Conservation (phyloP, 2,329 filamentous ascomycete species). For the Trichothecium sympodiale region DNA sequence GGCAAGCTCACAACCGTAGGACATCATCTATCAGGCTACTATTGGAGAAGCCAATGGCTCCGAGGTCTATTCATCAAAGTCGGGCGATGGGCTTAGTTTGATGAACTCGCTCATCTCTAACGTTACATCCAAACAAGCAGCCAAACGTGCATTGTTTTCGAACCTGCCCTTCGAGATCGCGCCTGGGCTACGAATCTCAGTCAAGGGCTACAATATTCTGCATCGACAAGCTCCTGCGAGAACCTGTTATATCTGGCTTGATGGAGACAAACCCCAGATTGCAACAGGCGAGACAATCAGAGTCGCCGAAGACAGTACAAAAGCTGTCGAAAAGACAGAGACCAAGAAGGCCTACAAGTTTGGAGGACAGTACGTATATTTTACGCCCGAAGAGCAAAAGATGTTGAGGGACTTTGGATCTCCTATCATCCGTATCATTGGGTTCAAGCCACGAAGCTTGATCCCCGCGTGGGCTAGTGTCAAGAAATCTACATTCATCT, state of each 20-base stretch:
- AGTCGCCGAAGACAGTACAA: conserved; percentile 66
- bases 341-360: conserved; percentile 93
- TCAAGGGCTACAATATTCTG: conserved; percentile 86
- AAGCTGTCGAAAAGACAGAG: conserved; percentile 68
- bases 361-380: conserved; percentile 79
- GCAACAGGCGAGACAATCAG: conserved; percentile 63
- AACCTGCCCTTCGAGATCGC: conserved; percentile 81
- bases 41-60: conserved; percentile 50
- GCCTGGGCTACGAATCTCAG: conserved; percentile 72
- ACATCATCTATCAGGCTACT: conserved; percentile 80
- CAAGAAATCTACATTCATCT: conserved; percentile 84
- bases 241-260: conserved; percentile 79
- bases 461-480: conserved; percentile 77
- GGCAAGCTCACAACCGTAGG: conserved; percentile 32
- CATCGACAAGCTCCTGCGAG: conserved; percentile 73
- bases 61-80: conserved; percentile 51
- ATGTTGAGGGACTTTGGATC: conserved; percentile 69
- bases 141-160: conserved; percentile 77
- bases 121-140: conserved; percentile 80
- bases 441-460: conserved; percentile 73
- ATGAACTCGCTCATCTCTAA: conserved; percentile 74
- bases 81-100: conserved; percentile 65
- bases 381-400: conserved; percentile 74
- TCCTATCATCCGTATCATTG: conserved; percentile 77
- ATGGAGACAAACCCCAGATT: conserved; percentile 76